Conservation (phyloP, 2,329 filamentous ascomycete genomes). For the Chrysoporthe puriensis region DNA sequence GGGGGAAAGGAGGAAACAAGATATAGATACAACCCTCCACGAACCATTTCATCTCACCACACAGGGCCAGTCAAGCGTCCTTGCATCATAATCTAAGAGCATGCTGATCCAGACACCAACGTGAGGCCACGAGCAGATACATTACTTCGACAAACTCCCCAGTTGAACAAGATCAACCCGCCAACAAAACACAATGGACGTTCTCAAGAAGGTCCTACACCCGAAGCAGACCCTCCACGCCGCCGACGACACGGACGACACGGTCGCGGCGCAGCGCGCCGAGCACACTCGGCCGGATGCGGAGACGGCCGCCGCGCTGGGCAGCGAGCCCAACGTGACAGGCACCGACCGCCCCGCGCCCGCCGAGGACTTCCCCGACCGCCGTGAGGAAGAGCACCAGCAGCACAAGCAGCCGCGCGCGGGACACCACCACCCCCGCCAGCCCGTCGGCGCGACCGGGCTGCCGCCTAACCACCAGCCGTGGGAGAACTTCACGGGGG, state of each 20-base stretch:
- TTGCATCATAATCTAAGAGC: too few species aligned
- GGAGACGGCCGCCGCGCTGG: slow-evolving; percentile 21
- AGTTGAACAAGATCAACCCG: not conserved
- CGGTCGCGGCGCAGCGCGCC: not conserved
- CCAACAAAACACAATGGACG: slow-evolving; percentile 17
- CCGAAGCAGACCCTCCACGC: slow-evolving; percentile 19
- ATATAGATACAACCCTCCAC: not conserved
- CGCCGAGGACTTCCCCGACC: not conserved
- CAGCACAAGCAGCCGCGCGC: slow-evolving; percentile 25
- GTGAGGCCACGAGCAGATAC: too few species aligned
- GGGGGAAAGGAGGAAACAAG: too few species aligned
- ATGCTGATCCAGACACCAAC: too few species aligned
- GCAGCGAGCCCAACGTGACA: slow-evolving; percentile 22
- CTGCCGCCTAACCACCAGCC: slow-evolving; percentile 18
- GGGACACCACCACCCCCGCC: slow-evolving; percentile 28
- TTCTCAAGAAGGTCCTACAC: slow-evolving; percentile 28
- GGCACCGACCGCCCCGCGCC: slow-evolving; percentile 16
- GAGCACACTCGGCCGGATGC: slow-evolving; percentile 3
- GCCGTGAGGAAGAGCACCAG: slow-evolving; percentile 7
- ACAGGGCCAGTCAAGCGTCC: too few species aligned
- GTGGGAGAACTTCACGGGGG: not conserved
- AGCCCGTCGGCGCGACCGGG: slow-evolving; percentile 25
- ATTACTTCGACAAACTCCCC: not conserved
- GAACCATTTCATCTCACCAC: too few species aligned
- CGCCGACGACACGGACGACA: slow-evolving; percentile 12